phyloP scores from a whole-genome alignment of 2,329 filamentous ascomycete species.

The Ceratocystis colombiana region DNA sequence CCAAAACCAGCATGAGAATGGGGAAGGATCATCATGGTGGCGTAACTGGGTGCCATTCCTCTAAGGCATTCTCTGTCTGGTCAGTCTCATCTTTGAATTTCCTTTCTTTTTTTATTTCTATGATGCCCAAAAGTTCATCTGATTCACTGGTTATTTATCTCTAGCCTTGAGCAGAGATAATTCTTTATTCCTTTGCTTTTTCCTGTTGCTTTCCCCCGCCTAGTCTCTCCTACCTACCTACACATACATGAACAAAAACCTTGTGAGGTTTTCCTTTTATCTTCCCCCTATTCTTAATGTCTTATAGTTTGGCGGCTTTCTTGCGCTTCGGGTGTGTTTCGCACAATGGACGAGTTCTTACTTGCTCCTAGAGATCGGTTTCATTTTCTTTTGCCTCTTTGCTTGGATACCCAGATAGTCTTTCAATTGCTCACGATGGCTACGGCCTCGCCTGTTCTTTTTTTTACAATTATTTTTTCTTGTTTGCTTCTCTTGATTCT shows the following conservation, averaged over 20 bases:
- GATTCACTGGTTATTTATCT: too few species aligned
- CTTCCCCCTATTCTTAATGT: constrained; percentile 24
- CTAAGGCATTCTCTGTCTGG: neutral
- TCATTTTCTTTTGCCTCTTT: constrained; percentile 7
- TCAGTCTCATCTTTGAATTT: neutral
- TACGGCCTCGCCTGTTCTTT: neutral
- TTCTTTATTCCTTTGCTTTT: neutral
- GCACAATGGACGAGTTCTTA: constrained; percentile 23
- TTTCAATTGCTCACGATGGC: constrained; percentile 12
- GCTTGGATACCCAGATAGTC: constrained; percentile 18
- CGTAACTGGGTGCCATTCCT: constrained; percentile 19
- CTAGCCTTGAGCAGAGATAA: too few species aligned
- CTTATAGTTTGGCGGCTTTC: constrained; percentile 23
- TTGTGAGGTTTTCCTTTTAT: constrained; percentile 35
- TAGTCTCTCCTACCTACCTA: neutral
- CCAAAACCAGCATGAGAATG: neutral
- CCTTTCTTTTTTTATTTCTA: neutral
- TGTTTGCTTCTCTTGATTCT: neutral
- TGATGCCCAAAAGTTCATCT: neutral
- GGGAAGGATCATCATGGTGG: constrained; percentile 7
- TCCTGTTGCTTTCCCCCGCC: neutral
- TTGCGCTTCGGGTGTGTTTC: constrained; percentile 19
- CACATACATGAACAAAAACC: constrained; percentile 29
- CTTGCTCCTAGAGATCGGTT: neutral
- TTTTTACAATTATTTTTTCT: neutral